Conservation (phyloP, 768 basidiomycete genomes). For the Leccinum obscurum region DNA sequence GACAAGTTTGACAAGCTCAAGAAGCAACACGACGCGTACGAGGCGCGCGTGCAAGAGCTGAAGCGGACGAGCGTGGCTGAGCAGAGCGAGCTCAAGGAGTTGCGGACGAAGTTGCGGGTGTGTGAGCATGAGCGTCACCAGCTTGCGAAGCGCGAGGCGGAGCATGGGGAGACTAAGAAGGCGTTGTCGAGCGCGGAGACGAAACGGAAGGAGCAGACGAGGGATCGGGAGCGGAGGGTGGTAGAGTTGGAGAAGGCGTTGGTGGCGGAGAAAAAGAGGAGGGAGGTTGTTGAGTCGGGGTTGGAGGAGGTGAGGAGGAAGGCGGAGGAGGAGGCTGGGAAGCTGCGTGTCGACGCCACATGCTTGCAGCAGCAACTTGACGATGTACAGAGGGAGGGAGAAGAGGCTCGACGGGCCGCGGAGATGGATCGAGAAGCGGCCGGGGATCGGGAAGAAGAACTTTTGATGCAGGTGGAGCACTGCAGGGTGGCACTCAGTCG, state of each 20-base stretch:
- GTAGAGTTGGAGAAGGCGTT: slow-evolving; percentile 56
- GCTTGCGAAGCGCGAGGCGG: slow-evolving; percentile 50
- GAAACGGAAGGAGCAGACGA: slow-evolving; percentile 53
- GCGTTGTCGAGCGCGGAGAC: slow-evolving; percentile 49
- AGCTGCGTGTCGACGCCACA: slow-evolving; percentile 35
- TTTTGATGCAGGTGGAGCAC: slow-evolving; percentile 52
- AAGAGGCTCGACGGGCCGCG: slow-evolving; percentile 35
- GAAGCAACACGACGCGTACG: slow-evolving; percentile 58
- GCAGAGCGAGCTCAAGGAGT: slow-evolving; percentile 62
- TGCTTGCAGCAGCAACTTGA: slow-evolving; percentile 40
- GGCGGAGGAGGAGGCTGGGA: slow-evolving; percentile 41
- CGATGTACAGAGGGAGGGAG: slow-evolving; percentile 38
- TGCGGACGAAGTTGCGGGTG: slow-evolving; percentile 55
- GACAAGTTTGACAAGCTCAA: slow-evolving; percentile 62
- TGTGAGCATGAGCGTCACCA: slow-evolving; percentile 60
- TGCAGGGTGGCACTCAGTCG: slow-evolving; percentile 45
- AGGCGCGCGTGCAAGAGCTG: slow-evolving; percentile 60
- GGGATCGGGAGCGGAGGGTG: slow-evolving; percentile 53
- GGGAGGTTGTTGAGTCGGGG: slow-evolving; percentile 46
- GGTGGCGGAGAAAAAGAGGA: slow-evolving; percentile 49
- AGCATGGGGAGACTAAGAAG: slow-evolving; percentile 51
- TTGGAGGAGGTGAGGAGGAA: slow-evolving; percentile 44
- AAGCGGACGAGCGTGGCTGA: slow-evolving; percentile 50
- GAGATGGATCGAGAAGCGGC: slow-evolving; percentile 33
- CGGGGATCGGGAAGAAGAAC: slow-evolving; percentile 42